Percentiles rank a stretch among this genome's conserved stretches.
These are phyloP conservation scores for Datura wrightii DNA, from an alignment of 257 asterid species.

Conservation along the genomic window DNA sequence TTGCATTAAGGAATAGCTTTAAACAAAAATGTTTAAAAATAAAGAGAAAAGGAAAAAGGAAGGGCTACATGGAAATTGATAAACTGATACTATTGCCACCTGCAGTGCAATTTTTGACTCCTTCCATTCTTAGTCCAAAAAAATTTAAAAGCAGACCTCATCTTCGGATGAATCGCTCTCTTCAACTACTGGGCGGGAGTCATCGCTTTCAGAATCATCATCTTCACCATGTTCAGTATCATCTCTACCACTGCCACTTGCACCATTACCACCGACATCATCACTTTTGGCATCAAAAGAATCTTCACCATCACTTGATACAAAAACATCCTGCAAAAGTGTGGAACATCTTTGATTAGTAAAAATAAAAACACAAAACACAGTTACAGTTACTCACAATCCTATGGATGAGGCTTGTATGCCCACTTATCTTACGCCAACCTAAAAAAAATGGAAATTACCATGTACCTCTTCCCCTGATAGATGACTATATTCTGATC, in stretches of 20 bases:
- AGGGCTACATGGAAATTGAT: neutral
- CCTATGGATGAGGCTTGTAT: neutral
- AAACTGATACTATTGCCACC: neutral
- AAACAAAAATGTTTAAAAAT: neutral
- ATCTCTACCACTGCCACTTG: conserved; percentile 36
- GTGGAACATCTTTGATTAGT: neutral
- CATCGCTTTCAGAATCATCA: conserved; percentile 49
- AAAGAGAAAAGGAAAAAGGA: neutral
- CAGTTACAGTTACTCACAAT: neutral
- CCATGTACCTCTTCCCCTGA: conserved; percentile 66
- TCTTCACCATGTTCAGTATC: conserved; percentile 36
- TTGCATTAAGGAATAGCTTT: neutral
- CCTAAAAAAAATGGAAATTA: conserved; percentile 30
- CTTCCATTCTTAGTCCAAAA: neutral
- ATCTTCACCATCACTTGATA: conserved; percentile 47
- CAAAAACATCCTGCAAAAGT: conserved; percentile 50
- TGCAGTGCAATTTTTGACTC: neutral
- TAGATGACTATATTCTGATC: conserved; percentile 49
- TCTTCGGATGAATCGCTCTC: conserved; percentile 92
- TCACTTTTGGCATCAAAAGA: conserved; percentile 26
- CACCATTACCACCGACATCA: conserved; percentile 30
- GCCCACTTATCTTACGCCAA: neutral
- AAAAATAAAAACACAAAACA: neutral
- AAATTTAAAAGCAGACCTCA: conserved; percentile 55
- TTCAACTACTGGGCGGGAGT: conserved; percentile 54